These are phyloP conservation scores for Ambrosia trifida DNA, from an alignment of 129 eudicot genomes.

Conservation along the genomic window DNA sequence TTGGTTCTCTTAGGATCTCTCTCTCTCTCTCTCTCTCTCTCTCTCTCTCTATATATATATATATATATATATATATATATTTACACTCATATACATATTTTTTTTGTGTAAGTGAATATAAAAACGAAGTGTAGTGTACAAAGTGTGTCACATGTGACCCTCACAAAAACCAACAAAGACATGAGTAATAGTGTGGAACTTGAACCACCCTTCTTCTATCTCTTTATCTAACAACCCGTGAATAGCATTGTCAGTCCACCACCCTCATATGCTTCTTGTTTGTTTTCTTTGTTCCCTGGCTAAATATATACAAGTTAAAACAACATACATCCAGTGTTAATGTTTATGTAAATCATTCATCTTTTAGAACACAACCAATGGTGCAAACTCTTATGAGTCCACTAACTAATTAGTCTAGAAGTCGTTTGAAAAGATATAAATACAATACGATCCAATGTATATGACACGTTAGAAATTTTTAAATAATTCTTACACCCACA, in stretches of 20 bases:
- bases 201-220: slow-evolving; percentile 35
- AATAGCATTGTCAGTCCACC: not conserved
- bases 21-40: too few species aligned
- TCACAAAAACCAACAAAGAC: slow-evolving; percentile 24
- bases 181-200: slow-evolving; percentile 10
- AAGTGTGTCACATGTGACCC: slow-evolving; percentile 11
- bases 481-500: too few species aligned
- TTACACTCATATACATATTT: not conserved
- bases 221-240: slow-evolving; percentile 34
- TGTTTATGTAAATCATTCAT: not conserved
- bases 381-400: not conserved
- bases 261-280: slow-evolving; percentile 11
- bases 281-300: not conserved
- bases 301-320: not conserved
- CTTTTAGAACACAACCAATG: not conserved
- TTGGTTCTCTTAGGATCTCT: too few species aligned
- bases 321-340: not conserved
- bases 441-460: too few species aligned
- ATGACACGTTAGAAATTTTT: too few species aligned
- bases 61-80: too few species aligned
- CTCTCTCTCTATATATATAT: too few species aligned
- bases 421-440: not conserved
- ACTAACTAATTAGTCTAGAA: not conserved
- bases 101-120: not conserved
- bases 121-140: slow-evolving; percentile 22